phyloP scores from a whole-genome alignment of 345 rosid species.

The Corchorus capsularis region DNA sequence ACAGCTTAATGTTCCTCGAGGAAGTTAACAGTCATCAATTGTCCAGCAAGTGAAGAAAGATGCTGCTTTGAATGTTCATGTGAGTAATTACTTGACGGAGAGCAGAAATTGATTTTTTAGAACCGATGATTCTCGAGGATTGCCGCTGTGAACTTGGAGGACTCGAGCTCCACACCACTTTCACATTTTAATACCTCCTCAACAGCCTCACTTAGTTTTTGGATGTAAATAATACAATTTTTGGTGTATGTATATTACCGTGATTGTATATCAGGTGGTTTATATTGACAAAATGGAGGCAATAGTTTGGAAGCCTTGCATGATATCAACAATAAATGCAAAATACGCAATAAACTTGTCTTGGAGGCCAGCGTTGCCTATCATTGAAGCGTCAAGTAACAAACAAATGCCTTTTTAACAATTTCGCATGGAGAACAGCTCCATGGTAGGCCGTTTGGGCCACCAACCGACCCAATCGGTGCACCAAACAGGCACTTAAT shows the following conservation, averaged over 20 bases:
- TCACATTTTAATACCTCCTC: neutral
- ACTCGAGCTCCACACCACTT: neutral
- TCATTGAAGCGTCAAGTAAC: too few species aligned
- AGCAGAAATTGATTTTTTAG: neutral
- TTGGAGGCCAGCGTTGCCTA: too few species aligned
- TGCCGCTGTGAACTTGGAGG: neutral
- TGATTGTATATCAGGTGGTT: neutral
- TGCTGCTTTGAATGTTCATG: conserved; percentile 8
- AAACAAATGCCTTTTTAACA: too few species aligned
- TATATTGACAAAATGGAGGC: neutral
- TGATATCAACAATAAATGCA: too few species aligned
- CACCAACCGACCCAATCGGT: too few species aligned
- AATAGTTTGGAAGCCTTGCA: neutral
- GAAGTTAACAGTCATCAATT: neutral
- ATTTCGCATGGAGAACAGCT: too few species aligned
- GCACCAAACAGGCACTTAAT: too few species aligned
- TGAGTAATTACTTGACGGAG: conserved; percentile 1
- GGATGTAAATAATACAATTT: neutral
- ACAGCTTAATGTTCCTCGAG: conserved; percentile 3
- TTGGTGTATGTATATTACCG: neutral
- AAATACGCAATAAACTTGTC: too few species aligned
- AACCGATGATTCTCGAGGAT: neutral
- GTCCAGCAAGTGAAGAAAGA: conserved; percentile 3
- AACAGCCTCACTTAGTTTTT: neutral
- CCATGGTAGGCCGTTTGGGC: too few species aligned